Evolutionary conservation across 805 yeast genomes (phyloP), one percentile per base, ranked within the genome.

Genomic region (Saturnispora zaruensis): DNA sequence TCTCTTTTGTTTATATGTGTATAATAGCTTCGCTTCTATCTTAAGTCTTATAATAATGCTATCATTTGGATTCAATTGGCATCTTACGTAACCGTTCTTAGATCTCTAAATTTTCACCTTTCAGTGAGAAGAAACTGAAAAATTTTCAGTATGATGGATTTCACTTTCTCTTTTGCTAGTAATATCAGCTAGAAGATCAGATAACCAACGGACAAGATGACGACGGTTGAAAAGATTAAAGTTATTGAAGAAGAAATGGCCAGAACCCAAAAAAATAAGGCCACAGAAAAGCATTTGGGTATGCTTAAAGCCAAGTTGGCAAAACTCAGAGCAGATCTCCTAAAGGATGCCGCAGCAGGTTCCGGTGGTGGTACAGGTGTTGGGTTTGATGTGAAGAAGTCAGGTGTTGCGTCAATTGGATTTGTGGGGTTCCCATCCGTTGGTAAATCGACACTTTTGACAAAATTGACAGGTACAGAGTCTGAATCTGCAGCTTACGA

Each of bases 371-470:
- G 93, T 51, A 87, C 79, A 20, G 97, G 98, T 55, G 80, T 78
- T 21, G 99, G 99, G 6, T 93, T 93, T 68, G 99, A 93, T 71
- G 98, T 93, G 42, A 96, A 96, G n/a, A 81, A 96, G 67, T 91
- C 97, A 0, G 99, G 99, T 69, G 96, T 87, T 13, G 97, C 96
- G 3, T 81, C 96, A 7, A 95, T 93, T 47, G 99, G 99, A 8
- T 93, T 90, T 65, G 96, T 93, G 41, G 99, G 99, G 3, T 93
- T 93, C 65, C 99, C 99, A 1, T 90, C 98, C 1, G 99, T 93
- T 3, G 93, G 93, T 30, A 86, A 86, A 61, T 81, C 87, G 7
- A 93, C 99, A 1, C 70, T 93, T 52, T 76, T 93, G 57, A 81
- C 87, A 26, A 85, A 87, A 66, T 71, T 93, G 45, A 93, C 99